A percentile compares a stretch with the other conserved stretches of the same genome.
Conservation (phyloP, 2,329 filamentous ascomycete genomes). For the Albophoma yamanashiensis region DNA sequence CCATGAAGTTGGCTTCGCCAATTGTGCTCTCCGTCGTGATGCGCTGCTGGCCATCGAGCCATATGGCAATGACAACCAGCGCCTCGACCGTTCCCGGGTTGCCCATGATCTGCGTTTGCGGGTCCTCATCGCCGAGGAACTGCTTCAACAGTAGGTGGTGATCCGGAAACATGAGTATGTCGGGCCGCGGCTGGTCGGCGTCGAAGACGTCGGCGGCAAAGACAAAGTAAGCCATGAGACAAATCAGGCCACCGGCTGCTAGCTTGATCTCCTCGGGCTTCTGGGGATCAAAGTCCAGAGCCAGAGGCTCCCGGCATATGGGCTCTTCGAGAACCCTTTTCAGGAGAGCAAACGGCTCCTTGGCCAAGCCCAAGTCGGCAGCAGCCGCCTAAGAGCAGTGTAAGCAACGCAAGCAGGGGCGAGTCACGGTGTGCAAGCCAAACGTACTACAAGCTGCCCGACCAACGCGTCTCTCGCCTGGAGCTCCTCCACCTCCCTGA, state of each 20-base stretch:
- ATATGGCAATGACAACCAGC: constrained; percentile 48
- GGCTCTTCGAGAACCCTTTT: constrained; percentile 30
- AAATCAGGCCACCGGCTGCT: constrained; percentile 47
- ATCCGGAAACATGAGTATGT: constrained; percentile 49
- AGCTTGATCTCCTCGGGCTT: constrained; percentile 42
- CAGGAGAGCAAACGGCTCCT: constrained; percentile 34
- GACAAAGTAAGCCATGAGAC: constrained; percentile 50
- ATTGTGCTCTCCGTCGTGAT: constrained; percentile 18
- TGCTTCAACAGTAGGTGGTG: constrained; percentile 42
- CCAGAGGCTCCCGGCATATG: constrained; percentile 33
- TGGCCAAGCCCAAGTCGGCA: constrained; percentile 46
- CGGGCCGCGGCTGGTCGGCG: constrained; percentile 40
- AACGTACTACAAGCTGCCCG: constrained; percentile 58
- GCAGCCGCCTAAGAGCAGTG: constrained; percentile 42
- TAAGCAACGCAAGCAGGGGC: constrained; percentile 5
- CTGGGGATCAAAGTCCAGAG: constrained; percentile 31
- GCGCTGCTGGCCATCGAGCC: constrained; percentile 40
- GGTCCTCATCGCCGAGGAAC: constrained; percentile 40
- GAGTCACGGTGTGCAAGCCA: neutral
- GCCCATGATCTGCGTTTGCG: constrained; percentile 35
- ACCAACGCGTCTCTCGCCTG: constrained; percentile 53
- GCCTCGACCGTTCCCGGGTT: constrained; percentile 48
- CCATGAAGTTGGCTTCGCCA: constrained; percentile 39
- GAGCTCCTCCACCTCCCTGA: constrained; percentile 51
- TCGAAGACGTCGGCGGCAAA: constrained; percentile 53